Conservation (phyloP, 441 rosid genomes). For the Dalechampia spathulata region DNA sequence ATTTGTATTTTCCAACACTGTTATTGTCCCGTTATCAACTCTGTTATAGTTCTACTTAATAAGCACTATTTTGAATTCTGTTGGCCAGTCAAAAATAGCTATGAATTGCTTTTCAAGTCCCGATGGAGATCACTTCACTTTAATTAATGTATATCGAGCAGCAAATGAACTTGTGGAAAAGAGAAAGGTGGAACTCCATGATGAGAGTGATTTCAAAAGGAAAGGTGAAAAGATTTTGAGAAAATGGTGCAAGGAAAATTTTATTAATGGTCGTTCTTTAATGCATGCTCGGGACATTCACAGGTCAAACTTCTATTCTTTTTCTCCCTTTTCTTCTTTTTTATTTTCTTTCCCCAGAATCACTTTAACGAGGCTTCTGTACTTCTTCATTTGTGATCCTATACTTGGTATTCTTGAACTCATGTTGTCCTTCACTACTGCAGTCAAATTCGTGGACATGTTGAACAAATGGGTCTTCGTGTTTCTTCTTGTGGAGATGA, state of each 20-base stretch:
- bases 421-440: slow-evolving; percentile 16
- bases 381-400: slow-evolving; percentile 5
- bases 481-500: slow-evolving; percentile 79
- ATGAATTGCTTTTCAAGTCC: slow-evolving; percentile 69
- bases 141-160: slow-evolving; percentile 73
- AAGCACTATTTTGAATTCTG: background rate
- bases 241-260: slow-evolving; percentile 93
- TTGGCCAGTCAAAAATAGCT: slow-evolving; percentile 58
- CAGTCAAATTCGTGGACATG: slow-evolving; percentile 76
- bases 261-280: slow-evolving; percentile 62
- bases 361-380: background rate
- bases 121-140: slow-evolving; percentile 86
- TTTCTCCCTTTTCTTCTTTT: background rate
- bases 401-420: slow-evolving; percentile 3
- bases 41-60: background rate
- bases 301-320: slow-evolving; percentile 34
- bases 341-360: background rate
- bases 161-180: slow-evolving; percentile 58
- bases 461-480: slow-evolving; percentile 70
- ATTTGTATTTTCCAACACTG: background rate
- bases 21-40: background rate
- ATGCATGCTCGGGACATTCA: slow-evolving; percentile 77
- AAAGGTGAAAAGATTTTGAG: slow-evolving; percentile 46
- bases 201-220: slow-evolving; percentile 33
- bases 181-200: slow-evolving; percentile 30